These are phyloP conservation scores for Amylocystis lapponica DNA, from an alignment of 768 basidiomycete genomes.

Conservation along the genomic window DNA sequence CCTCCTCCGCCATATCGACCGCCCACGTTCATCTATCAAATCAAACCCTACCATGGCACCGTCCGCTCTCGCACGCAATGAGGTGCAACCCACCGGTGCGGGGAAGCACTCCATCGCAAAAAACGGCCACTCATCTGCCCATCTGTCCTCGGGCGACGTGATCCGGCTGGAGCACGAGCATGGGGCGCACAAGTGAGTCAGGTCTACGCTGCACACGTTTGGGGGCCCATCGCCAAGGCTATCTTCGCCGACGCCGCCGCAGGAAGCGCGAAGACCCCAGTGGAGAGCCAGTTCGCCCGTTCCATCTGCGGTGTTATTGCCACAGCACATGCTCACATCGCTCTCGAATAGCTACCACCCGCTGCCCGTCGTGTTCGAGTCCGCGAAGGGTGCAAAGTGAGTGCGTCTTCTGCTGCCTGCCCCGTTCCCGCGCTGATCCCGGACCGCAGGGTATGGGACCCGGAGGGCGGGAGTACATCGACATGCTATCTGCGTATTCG, in stretches of 20 bases:
- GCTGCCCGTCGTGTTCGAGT: slow-evolving; percentile 89
- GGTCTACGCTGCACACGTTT: not conserved
- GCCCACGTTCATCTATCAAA: no score
- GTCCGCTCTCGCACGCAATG: no score
- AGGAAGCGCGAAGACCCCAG: slow-evolving; percentile 1
- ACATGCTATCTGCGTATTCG: slow-evolving; percentile 98
- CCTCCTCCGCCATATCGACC: no score
- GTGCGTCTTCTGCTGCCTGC: slow-evolving; percentile 37
- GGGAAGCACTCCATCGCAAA: no score
- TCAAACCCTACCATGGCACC: no score
- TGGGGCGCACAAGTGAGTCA: slow-evolving; percentile 82
- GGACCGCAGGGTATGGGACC: slow-evolving; percentile 74
- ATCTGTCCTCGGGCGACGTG: slow-evolving; percentile 57
- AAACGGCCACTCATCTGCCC: no score
- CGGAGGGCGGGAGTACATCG: slow-evolving; percentile 93
- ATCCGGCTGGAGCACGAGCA: slow-evolving; percentile 78
- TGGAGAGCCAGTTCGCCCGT: slow-evolving; percentile 2
- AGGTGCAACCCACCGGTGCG: no score
- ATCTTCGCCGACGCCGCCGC: no score
- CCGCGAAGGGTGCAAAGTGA: slow-evolving; percentile 85
- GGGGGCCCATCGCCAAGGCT: not conserved
- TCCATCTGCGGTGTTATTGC: slow-evolving; percentile 7
- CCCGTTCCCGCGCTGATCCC: slow-evolving; percentile 10
- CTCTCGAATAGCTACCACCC: slow-evolving; percentile 86
- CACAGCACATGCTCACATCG: slow-evolving; percentile 24